Conservation (phyloP, 352 stramenopile genomes). For the Pythium volutum region DNA sequence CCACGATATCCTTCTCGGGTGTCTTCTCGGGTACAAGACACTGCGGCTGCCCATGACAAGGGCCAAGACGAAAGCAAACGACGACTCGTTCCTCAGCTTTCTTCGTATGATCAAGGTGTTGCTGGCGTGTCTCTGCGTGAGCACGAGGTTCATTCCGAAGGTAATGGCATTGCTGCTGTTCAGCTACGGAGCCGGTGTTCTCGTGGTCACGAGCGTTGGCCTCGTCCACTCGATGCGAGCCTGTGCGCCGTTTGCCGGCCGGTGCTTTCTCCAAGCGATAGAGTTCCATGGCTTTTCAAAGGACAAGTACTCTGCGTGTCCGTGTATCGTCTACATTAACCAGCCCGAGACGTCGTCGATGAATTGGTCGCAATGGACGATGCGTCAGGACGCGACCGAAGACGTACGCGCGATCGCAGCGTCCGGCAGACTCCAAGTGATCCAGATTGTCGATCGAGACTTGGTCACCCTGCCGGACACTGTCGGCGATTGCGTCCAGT, state of each 20-base stretch:
- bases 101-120: constrained; percentile 13
- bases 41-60: not conserved
- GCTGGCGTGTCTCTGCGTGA: constrained; percentile 14
- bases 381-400: not conserved
- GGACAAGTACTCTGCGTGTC: constrained; percentile 3
- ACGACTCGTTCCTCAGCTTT: constrained; percentile 11
- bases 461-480: not conserved
- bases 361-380: constrained; percentile 14
- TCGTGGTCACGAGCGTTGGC: constrained; percentile 3
- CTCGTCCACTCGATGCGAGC: constrained; percentile 4
- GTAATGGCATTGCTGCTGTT: constrained; percentile 13
- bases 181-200: constrained; percentile 13
- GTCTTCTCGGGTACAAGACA: constrained; percentile 19
- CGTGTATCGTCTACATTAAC: constrained; percentile 18
- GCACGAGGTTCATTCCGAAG: constrained; percentile 9
- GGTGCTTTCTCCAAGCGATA: constrained; percentile 6
- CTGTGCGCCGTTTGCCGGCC: constrained; percentile 1
- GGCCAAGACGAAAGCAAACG: not conserved
- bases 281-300: constrained; percentile 4
- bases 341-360: not conserved
- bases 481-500: constrained; percentile 1
- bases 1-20: constrained; percentile 16
- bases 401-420: not conserved
- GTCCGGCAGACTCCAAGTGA: constrained; percentile 4
- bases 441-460: constrained; percentile 18